phyloP scores from a whole-genome alignment of 1,284 basidiomycete species.

The Sporisorium graminicola region DNA sequence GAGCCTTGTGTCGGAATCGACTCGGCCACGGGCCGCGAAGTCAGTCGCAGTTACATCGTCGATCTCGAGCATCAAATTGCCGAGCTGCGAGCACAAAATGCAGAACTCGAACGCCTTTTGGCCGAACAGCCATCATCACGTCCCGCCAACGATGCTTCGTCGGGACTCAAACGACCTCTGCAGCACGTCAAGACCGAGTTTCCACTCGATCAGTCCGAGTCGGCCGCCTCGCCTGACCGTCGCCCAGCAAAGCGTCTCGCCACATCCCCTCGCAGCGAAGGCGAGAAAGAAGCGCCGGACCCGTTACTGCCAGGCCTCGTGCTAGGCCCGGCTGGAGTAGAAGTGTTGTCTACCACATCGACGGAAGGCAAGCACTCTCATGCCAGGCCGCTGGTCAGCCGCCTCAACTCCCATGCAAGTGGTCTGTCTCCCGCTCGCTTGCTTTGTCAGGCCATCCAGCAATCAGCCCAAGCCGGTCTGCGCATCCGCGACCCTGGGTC shows the following conservation, averaged over 20 bases:
- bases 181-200: slow-evolving; percentile 39
- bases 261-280: slow-evolving; percentile 15
- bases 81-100: slow-evolving; percentile 41
- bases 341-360: slow-evolving; percentile 13
- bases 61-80: slow-evolving; percentile 48
- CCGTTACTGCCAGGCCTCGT: slow-evolving; percentile 29
- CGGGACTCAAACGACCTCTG: slow-evolving; percentile 31
- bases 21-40: slow-evolving; percentile 50
- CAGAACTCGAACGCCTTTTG: slow-evolving; percentile 36
- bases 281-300: neutral
- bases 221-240: slow-evolving; percentile 14
- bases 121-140: slow-evolving; percentile 12
- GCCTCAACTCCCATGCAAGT: slow-evolving; percentile 44
- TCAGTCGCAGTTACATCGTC: slow-evolving; percentile 50
- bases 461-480: slow-evolving; percentile 46
- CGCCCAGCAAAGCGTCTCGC: slow-evolving; percentile 30
- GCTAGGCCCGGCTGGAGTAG: slow-evolving; percentile 38
- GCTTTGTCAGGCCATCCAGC: slow-evolving; percentile 51
- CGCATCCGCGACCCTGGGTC: slow-evolving; percentile 44
- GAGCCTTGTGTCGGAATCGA: slow-evolving; percentile 52
- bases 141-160: slow-evolving; percentile 6
- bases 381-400: slow-evolving; percentile 25
- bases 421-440: slow-evolving; percentile 49
- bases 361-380: neutral
- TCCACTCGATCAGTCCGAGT: slow-evolving; percentile 26